Base-by-base conservation (phyloP, 2,329 filamentous ascomycete species). In the Aspergillus japonicus region DNA sequence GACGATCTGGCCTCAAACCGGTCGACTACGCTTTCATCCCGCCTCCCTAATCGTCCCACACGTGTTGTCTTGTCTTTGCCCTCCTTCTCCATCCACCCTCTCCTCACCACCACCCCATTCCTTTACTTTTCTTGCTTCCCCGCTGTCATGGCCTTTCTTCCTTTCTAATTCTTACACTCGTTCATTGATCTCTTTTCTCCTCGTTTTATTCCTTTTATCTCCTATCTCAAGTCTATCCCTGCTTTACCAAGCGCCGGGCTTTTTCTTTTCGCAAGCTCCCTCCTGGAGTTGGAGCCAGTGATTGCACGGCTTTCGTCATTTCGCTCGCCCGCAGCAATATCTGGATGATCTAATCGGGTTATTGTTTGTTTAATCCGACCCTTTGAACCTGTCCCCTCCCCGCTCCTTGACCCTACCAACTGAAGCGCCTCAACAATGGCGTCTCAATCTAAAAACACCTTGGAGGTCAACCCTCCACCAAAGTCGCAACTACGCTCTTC, bases 1-100 rank as follows among this genome's bases (percentile, higher is more conserved):
- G 71, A 70, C 66, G 69, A 73, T 75, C 72, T 75, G 72, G 70
- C 72, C 72, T 74, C 61, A 74, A 71, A 68, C 58, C 62, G 64
- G 64, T 57, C 52, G 55, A 62, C 59, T 53, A 64, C 65, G 68
- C 67, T 69, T 71, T 68, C 69, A 64, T 69, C 65, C 33, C 68
- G 66, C 67, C 67, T 70, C 67, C 68, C 64, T 64, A 62, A 59
- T 69, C 58, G 58, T 67, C 54, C 65, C 65, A 68, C 66, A 67
- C 66, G 62, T 68, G 65, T 68, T 68, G 61, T 66, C 16, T 68
- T 68, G 61, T 66, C 16, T 12, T 35, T 35, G 14, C 7, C 26
- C 63, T 66, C 64, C 44, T 62, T 42, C 53, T 59, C 54, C 59
- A 58, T 47, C 58, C 50, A 26, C 21, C 39, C 50, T 53, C 39